Conservation (phyloP, 2,329 filamentous ascomycete genomes). For the Gaeumannomyces tritici region DNA sequence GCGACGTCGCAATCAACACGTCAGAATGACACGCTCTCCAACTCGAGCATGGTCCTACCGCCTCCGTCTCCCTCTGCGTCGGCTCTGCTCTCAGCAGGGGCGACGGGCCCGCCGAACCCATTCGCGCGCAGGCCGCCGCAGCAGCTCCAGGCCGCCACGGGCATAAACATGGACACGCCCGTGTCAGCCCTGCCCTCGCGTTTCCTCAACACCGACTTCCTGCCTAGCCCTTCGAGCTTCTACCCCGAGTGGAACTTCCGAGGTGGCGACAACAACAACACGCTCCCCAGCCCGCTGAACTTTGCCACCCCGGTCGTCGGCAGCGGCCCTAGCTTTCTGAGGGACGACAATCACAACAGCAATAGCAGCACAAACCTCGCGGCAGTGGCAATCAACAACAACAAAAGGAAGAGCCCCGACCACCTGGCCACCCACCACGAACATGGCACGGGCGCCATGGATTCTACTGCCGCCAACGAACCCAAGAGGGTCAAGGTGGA, state of each 20-base stretch:
- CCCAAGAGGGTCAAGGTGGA: constrained; percentile 45
- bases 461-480: constrained; percentile 32
- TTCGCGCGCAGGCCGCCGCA: constrained; percentile 55
- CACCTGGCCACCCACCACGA: constrained; percentile 25
- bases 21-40: constrained; percentile 42
- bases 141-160: constrained; percentile 18
- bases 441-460: constrained; percentile 23
- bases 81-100: constrained; percentile 79
- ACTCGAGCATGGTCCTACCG: constrained; percentile 72
- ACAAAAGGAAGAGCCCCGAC: constrained; percentile 51
- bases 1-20: constrained; percentile 43
- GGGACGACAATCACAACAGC: constrained; percentile 35
- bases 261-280: constrained; percentile 62
- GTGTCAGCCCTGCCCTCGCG: constrained; percentile 90
- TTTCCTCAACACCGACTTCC: constrained; percentile 77
- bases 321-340: constrained; percentile 52
- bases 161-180: constrained; percentile 64
- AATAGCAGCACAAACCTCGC: constrained; percentile 4
- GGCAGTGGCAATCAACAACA: constrained; percentile 2
- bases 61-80: constrained; percentile 87
- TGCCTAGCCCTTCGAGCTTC: constrained; percentile 87
- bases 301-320: constrained; percentile 73
- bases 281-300: constrained; percentile 83
- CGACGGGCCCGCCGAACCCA: constrained; percentile 86
- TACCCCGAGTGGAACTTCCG: constrained; percentile 84